Percentiles rank a stretch among this genome's conserved stretches.
phyloP scores from a whole-genome alignment of 306 rosid species.

The Pterocarpus macrocarpus region DNA sequence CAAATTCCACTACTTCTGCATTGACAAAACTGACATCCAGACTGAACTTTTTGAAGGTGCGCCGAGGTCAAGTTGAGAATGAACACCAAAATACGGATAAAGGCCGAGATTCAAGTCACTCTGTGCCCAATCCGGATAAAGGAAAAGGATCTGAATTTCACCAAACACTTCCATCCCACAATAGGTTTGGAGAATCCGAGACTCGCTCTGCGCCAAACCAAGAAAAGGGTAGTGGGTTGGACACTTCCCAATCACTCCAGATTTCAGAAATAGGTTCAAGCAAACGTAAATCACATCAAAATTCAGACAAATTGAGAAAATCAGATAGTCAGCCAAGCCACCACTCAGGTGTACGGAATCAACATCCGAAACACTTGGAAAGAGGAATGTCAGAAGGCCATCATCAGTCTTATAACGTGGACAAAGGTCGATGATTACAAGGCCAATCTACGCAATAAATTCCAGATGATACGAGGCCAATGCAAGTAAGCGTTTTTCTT shows the following conservation, averaged over 20 bases:
- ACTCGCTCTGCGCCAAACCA: conserved; percentile 41
- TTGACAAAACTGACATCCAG: conserved; percentile 80
- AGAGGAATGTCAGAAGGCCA: conserved; percentile 74
- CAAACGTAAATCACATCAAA: conserved; percentile 54
- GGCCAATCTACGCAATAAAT: conserved; percentile 44
- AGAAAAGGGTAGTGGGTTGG: conserved; percentile 54
- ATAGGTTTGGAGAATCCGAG: conserved; percentile 50
- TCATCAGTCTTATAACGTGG: conserved; percentile 51
- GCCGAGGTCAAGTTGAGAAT: conserved; percentile 62
- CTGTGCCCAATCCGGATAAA: conserved; percentile 51
- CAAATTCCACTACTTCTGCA: conserved; percentile 65
- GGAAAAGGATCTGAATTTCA: conserved; percentile 57
- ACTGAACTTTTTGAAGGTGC: conserved; percentile 88
- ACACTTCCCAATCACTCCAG: conserved; percentile 42
- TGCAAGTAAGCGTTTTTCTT: conserved; percentile 31
- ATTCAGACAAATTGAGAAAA: conserved; percentile 60
- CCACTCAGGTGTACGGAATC: conserved; percentile 61
- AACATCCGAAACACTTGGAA: conserved; percentile 51
- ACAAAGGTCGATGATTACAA: conserved; percentile 58
- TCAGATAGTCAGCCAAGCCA: conserved; percentile 60
- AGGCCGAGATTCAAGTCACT: conserved; percentile 53
- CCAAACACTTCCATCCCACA: conserved; percentile 46
- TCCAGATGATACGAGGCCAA: conserved; percentile 46
- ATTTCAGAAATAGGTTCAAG: conserved; percentile 45
- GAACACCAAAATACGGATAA: conserved; percentile 70